These are phyloP conservation scores for Tinospora cordifolia DNA, from an alignment of 164 flowering plant genomes.

Conservation along the genomic window DNA sequence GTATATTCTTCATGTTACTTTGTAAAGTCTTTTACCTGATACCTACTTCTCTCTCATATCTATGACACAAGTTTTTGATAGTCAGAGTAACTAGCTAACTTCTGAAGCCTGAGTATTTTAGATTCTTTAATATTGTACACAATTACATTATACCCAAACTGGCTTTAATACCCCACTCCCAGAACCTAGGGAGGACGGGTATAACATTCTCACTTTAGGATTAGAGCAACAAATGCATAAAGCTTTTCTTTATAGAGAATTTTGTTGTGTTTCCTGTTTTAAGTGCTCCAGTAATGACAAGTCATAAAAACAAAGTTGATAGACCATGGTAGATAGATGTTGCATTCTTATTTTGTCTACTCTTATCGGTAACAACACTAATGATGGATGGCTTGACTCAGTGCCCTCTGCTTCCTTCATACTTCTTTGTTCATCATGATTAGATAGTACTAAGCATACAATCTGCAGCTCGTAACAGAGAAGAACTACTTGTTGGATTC, in stretches of 20 bases:
- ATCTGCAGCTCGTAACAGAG: too few relatives aligned
- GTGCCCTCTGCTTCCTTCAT: too few relatives aligned
- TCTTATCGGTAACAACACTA: neutral
- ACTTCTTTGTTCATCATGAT: too few relatives aligned
- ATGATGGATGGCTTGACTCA: too few relatives aligned
- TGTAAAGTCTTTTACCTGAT: neutral
- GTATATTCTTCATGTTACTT: neutral
- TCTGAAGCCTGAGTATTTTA: neutral
- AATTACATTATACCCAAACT: neutral
- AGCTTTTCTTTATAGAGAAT: neutral
- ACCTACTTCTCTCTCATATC: neutral
- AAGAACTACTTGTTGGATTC: too few relatives aligned
- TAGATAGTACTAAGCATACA: too few relatives aligned
- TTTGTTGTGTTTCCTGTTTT: neutral
- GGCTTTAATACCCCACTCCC: neutral
- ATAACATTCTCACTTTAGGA: too few relatives aligned
- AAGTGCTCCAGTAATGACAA: neutral
- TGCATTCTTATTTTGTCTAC: neutral
- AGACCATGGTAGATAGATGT: neutral
- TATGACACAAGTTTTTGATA: neutral
- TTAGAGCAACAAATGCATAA: neutral
- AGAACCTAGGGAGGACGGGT: neutral
- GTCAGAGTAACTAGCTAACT: neutral
- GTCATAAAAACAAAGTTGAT: neutral
- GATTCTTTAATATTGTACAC: neutral